Conservation (phyloP, 1,139 yeast genomes). For the Scheffersomyces insectosa region DNA sequence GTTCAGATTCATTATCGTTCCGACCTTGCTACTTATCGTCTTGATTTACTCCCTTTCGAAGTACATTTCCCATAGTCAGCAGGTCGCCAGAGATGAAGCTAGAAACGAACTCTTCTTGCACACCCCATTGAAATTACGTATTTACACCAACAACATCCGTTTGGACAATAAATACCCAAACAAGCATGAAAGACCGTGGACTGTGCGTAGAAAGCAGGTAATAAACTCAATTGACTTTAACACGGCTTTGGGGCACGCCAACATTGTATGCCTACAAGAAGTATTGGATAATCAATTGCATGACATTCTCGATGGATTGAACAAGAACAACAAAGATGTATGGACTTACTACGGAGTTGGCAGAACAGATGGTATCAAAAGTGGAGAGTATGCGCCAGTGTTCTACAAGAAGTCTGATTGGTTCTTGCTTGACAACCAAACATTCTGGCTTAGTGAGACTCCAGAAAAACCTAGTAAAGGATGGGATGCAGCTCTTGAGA, state of each 20-base stretch:
- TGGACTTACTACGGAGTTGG: conserved; percentile 52
- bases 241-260: conserved; percentile 32
- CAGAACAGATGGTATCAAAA: conserved; percentile 42
- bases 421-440: conserved; percentile 31
- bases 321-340: conserved; percentile 14
- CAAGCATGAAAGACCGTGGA: conserved; percentile 47
- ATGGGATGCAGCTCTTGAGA: conserved; percentile 26
- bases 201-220: conserved; percentile 35
- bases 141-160: conserved; percentile 57
- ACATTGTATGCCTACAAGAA: conserved; percentile 54
- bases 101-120: neutral
- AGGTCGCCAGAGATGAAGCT: no score
- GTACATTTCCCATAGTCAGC: no score
- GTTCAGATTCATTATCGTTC: neutral
- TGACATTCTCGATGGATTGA: conserved; percentile 41
- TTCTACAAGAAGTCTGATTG: conserved; percentile 38
- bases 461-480: conserved; percentile 45
- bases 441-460: conserved; percentile 48
- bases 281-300: conserved; percentile 51
- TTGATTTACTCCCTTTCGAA: neutral
- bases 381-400: conserved; percentile 50
- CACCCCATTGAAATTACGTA: conserved; percentile 25
- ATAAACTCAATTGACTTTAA: conserved; percentile 36
- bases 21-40: neutral
- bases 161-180: conserved; percentile 38